Conservation (phyloP, 306 rosid species). For the Trifolium pratense region DNA sequence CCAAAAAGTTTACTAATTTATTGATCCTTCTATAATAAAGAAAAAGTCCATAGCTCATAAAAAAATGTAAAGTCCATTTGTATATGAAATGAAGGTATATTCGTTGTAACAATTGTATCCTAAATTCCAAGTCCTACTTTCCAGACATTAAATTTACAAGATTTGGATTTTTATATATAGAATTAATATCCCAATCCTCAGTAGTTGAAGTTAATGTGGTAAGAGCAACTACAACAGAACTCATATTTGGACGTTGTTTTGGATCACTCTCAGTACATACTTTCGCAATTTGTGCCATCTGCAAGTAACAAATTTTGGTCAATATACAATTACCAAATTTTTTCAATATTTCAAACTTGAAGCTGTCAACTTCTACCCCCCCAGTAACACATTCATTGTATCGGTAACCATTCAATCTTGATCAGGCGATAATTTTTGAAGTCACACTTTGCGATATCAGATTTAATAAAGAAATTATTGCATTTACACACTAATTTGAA, state of each 20-base stretch:
- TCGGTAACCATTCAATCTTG: too few relatives aligned
- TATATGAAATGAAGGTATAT: not conserved
- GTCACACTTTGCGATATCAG: too few relatives aligned
- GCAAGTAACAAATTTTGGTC: constrained; percentile 41
- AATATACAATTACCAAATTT: too few relatives aligned
- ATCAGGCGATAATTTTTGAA: too few relatives aligned
- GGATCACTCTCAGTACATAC: constrained; percentile 77
- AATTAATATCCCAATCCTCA: constrained; percentile 82
- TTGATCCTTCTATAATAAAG: too few relatives aligned
- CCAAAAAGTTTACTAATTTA: too few relatives aligned
- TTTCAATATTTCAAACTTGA: not conserved
- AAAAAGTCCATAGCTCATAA: too few relatives aligned
- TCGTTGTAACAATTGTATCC: not conserved
- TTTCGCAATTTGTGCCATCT: constrained; percentile 82
- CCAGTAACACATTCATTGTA: too few relatives aligned
- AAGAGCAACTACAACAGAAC: constrained; percentile 83
- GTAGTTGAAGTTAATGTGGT: constrained; percentile 73
- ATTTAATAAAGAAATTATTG: too few relatives aligned
- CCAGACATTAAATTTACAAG: constrained; percentile 75
- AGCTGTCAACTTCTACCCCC: too few relatives aligned
- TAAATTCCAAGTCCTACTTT: constrained; percentile 47
- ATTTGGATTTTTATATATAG: constrained; percentile 68
- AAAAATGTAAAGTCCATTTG: too few relatives aligned
- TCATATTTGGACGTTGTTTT: constrained; percentile 79
- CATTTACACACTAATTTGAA: too few relatives aligned